phyloP scores from a whole-genome alignment of 2,329 filamentous ascomycete genomes.

The Alternaria sp. region DNA sequence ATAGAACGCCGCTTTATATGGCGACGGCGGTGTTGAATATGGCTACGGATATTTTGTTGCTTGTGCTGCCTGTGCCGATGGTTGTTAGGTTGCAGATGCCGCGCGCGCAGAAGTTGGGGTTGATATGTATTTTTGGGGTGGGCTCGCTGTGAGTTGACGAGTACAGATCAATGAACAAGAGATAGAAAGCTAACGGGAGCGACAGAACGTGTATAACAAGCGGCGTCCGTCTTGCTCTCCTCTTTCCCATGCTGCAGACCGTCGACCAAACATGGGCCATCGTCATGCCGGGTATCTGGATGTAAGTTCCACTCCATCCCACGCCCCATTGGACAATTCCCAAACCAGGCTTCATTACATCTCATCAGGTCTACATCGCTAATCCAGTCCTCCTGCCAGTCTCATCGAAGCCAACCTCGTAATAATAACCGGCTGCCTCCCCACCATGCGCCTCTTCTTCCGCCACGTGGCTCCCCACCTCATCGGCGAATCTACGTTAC shows the following conservation, averaged over 20 bases:
- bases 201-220: slow-evolving; percentile 15
- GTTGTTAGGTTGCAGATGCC: slow-evolving; percentile 27
- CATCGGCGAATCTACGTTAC: slow-evolving; percentile 16
- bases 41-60: slow-evolving; percentile 24
- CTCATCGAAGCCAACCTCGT: slow-evolving; percentile 52
- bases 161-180: too few species aligned
- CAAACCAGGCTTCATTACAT: too few species aligned
- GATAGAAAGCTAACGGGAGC: neutral
- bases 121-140: slow-evolving; percentile 25
- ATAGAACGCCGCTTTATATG: slow-evolving; percentile 26
- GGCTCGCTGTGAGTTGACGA: slow-evolving; percentile 20
- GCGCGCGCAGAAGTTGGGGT: slow-evolving; percentile 17
- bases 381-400: too few species aligned
- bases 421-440: slow-evolving; percentile 51
- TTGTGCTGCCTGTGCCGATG: slow-evolving; percentile 25
- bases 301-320: too few species aligned
- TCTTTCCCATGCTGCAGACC: slow-evolving; percentile 14
- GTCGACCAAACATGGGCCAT: slow-evolving; percentile 21
- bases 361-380: too few species aligned
- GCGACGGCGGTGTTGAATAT: slow-evolving; percentile 29
- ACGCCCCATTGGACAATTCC: too few species aligned
- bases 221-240: slow-evolving; percentile 7
- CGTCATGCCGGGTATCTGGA: slow-evolving; percentile 20
- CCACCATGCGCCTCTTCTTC: slow-evolving; percentile 51
- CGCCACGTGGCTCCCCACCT: slow-evolving; percentile 42